phyloP scores from a whole-genome alignment of 2,329 filamentous ascomycete species.

The Incumbomyces lentus region DNA sequence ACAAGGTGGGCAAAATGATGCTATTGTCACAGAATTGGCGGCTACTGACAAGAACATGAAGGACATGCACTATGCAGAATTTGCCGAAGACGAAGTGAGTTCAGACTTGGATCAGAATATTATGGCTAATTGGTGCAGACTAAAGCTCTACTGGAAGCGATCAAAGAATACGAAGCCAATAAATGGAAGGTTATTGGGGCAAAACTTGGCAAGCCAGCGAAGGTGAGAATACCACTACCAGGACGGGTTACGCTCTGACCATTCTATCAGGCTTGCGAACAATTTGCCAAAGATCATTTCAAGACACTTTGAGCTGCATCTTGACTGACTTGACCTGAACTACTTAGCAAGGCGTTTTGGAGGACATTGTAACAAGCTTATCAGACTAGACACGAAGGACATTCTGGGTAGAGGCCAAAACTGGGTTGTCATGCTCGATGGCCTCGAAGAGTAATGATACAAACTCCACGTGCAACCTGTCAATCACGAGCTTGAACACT shows the following conservation, averaged over 20 bases:
- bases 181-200: constrained; percentile 97
- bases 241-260: constrained; percentile 6
- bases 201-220: constrained; percentile 95
- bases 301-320: constrained; percentile 29
- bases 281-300: constrained; percentile 95
- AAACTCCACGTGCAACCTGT: neutral
- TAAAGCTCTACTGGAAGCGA: constrained; percentile 64
- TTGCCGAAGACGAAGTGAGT: constrained; percentile 87
- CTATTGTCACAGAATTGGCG: constrained; percentile 8
- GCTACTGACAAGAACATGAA: constrained; percentile 30
- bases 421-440: neutral
- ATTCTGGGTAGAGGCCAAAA: no score
- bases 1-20: constrained; percentile 57
- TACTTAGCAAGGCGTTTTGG: constrained; percentile 6
- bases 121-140: constrained; percentile 23
- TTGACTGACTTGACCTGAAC: neutral
- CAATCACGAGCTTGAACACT: neutral
- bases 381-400: no score
- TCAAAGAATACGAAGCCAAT: constrained; percentile 97
- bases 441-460: neutral
- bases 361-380: neutral
- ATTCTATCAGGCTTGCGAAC: constrained; percentile 59
- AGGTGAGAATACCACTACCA: constrained; percentile 45
- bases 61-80: constrained; percentile 99
- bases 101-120: neutral